Evolutionary conservation across 1,284 basidiomycete genomes (phyloP), one percentile per base, ranked within the genome.

Genomic region (Puccinia hordei): DNA sequence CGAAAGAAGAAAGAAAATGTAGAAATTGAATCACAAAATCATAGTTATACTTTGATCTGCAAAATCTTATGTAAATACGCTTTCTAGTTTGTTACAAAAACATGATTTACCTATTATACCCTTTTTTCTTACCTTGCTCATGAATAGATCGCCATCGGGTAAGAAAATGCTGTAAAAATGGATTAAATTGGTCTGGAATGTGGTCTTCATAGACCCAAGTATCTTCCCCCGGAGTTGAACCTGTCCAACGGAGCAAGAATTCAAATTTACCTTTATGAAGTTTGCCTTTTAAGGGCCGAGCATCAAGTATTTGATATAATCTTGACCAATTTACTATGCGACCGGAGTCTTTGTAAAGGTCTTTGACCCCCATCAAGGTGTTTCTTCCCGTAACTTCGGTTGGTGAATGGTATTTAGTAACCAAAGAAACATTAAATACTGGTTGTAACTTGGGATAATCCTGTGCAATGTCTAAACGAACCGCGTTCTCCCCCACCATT

Each of bases 381-480:
- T 5, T 5, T 8, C 49, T 5, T 6, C 15, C 49, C 4, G 8
- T 15, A 19, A 51, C 3, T 9, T 51, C 15, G 17, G 13, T 9
- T 6, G 49, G 49, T 9, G 8, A 9, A 5, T 41, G 12, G 9
- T 66, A 66, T 2, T 15, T 5, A 41, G 22, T 22, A 10, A 66
- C 3, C 15, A 66, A 35, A 38, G 63, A 66, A 66, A 66, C 30
- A 38, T 66, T 66, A 19, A 66, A 66, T 2, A 66, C 38, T 5
- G 33, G 63, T 2, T 66, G 63, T 12, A 66, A 35, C 41, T 66
- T 66, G 3, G 63, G 63, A 24, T 66, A 66, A 35, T 66, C 30
- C 6, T 2, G 6, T 4, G 19, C 2, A 5, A 66, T 8, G 41
- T 66, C 63, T 41, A 41, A 38, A 2, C 19, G 2, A 4, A 66